Evolutionary conservation across 2,329 filamentous ascomycete genomes (phyloP), one percentile per base, ranked within the genome.

Genomic region (Hypoxylon sp.): DNA sequence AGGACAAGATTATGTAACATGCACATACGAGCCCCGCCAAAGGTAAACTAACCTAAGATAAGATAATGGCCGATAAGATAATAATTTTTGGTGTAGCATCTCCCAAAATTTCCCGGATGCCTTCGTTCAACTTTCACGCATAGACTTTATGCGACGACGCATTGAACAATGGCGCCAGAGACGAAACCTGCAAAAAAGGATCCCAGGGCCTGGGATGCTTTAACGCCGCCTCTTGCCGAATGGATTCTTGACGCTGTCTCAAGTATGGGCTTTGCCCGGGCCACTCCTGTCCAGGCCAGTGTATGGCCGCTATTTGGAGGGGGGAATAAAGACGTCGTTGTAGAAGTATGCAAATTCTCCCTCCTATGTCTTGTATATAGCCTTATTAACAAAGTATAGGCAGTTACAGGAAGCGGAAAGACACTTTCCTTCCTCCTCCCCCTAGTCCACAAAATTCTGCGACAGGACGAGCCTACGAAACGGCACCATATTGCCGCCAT

Each of bases 221-320:
- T 94, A 57, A 90, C 87, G 1, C 91, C 91, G 14, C 81, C 90
- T 5, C 81, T 94, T 30, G 91, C 91, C 65, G 85, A 90, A 87
- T 98, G 94, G 93, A 88, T 96, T 61, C 83, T 96, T 57, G 92
- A 96, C 70, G 94, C 93, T 63, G 89, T 96, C 51, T 85, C 89
- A 52, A 88, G 90, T 69, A 95, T 96, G 90, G 93, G 93, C 65
- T 97, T 97, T 79, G 82, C 85, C 68, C 90, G 91, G 77, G 94
- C 96, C 85, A 97, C 94, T 2, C 95, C 95, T 0, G 94, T 97
- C n/a, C 95, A 98, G 81, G 93, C 94, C 46, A 95, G 93, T 63
- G 91, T 93, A 3, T 91, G 97, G 70, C 93, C 94, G 11, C 87
- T 97, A 54, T 96, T 97, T 76, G 90, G 94, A 80, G 71, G 65